phyloP scores from a whole-genome alignment of 176 grass and related monocot species.

The Poa annua region DNA sequence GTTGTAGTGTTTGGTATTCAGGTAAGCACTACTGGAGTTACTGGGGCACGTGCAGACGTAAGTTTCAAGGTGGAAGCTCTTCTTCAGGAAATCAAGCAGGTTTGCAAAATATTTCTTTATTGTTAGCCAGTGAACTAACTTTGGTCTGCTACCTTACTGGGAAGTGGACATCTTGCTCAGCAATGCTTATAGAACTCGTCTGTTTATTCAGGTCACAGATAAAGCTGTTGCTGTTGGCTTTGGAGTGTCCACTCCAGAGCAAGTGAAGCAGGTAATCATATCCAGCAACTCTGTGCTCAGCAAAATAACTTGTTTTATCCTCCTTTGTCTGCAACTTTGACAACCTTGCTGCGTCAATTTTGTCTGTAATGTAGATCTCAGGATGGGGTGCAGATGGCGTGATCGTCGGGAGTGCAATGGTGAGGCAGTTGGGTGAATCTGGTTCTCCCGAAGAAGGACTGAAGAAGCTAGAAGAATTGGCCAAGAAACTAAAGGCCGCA shows the following conservation, averaged over 20 bases:
- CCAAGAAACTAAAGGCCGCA: conserved; percentile 77
- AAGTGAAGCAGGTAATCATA: conserved; percentile 80
- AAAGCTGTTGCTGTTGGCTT: conserved; percentile 98
- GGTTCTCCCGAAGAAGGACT: conserved; percentile 87
- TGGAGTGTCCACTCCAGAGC: conserved; percentile 91
- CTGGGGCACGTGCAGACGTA: conserved; percentile 75
- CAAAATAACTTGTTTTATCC: conserved; percentile 5
- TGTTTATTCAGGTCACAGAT: conserved; percentile 64
- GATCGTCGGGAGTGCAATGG: conserved; percentile 89
- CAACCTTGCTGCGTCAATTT: neutral
- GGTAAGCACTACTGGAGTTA: conserved; percentile 96
- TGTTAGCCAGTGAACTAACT: conserved; percentile 3
- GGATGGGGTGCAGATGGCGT: conserved; percentile 96
- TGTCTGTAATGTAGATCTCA: conserved; percentile 54
- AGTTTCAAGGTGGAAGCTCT: conserved; percentile 80
- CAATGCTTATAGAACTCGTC: conserved; percentile 30
- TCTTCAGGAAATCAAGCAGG: conserved; percentile 93
- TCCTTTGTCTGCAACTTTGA: neutral
- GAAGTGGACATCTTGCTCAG: neutral
- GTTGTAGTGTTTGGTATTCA: conserved; percentile 43
- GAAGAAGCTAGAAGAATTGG: conserved; percentile 75
- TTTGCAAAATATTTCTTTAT: conserved; percentile 30
- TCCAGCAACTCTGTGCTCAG: conserved; percentile 24
- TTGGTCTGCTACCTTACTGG: neutral
- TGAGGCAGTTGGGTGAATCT: conserved; percentile 72